Evolutionary conservation across 441 rosid species (phyloP).

Genomic region (Bocquillonia castaneifolia): DNA sequence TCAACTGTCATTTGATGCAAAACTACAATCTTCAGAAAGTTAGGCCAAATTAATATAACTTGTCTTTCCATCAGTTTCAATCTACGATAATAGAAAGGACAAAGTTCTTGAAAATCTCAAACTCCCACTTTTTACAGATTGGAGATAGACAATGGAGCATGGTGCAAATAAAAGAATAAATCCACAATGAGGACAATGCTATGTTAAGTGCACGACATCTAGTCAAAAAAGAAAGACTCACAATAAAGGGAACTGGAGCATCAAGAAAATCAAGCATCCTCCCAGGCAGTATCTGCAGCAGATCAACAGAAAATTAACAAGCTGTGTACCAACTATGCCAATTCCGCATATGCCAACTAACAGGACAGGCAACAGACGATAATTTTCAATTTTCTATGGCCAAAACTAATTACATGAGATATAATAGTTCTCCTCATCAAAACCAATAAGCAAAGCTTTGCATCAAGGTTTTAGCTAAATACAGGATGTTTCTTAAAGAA

Average conservation of each 20-base stretch:
- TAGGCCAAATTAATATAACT: not conserved
- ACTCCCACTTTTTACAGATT: too few species aligned
- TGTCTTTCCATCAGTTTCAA: not conserved
- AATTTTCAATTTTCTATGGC: not conserved
- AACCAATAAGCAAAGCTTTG: not conserved
- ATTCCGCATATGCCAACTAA: not conserved
- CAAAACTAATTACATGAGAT: not conserved
- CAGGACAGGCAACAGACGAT: not conserved
- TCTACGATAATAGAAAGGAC: not conserved
- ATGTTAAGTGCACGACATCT: constrained; percentile 1
- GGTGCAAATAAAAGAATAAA: not conserved
- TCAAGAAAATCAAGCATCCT: constrained; percentile 96
- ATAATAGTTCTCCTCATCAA: not conserved
- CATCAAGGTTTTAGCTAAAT: not conserved
- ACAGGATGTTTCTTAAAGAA: not conserved
- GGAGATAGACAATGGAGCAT: not conserved
- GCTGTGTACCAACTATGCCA: constrained; percentile 12
- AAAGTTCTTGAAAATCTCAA: too few species aligned
- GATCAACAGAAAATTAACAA: constrained; percentile 17
- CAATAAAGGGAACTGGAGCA: constrained; percentile 96
- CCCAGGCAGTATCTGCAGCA: constrained; percentile 68
- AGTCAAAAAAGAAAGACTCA: constrained; percentile 39
- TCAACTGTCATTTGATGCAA: not conserved
- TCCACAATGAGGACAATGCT: not conserved
- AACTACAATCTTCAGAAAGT: not conserved